Base-by-base conservation (phyloP, 106 monocot genomes). In the Allium sativum region DNA sequence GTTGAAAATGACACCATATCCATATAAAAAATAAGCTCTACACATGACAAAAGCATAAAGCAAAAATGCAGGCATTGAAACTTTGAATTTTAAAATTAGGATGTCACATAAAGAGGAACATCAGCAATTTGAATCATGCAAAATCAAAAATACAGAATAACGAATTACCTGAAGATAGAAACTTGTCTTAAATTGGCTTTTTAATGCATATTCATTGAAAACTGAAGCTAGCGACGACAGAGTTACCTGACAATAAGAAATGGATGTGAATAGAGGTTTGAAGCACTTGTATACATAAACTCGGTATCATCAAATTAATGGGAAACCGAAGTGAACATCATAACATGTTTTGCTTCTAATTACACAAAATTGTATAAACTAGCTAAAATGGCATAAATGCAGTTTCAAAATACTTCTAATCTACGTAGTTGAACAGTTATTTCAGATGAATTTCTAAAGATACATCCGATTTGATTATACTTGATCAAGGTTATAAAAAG, bases 1-100 rank as follows among this genome's bases (percentile, higher is more conserved):
- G 75, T 95, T 95, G 77, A 95, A 95, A 31, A 95, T 79, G 52
- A 90, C 95, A 70, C 95, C 95, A 87, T 95, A 95, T n/a, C 95
- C 95, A 73, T 95, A 95, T 52, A 95, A 70, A 69, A n/a, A 95
- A 95, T 64, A 95, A 69, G 65, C 90, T 95, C 95, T 95, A 79
- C 72, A 79, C 19, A 56, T 10, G 57, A 58, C 14, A 65, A 9
- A 48, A 40, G 52, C 40, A 64, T 50, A 12, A 3, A 50, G 48
- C 15, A 50, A 12, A 50, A 12, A 3, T 11, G 3, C 48, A 50
- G 48, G 13, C 48, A 50, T 50, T 31, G 31, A 31, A 44, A 45
- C 1, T 16, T 15, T 12, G 8, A 50, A 50, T 50, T 50, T 12
- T 12, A 12, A 11, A 50, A 12, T 15, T 50, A 50, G 8, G 13